Evolutionary conservation across 306 rosid species (phyloP).

Genomic region (Begonia masoniana): DNA sequence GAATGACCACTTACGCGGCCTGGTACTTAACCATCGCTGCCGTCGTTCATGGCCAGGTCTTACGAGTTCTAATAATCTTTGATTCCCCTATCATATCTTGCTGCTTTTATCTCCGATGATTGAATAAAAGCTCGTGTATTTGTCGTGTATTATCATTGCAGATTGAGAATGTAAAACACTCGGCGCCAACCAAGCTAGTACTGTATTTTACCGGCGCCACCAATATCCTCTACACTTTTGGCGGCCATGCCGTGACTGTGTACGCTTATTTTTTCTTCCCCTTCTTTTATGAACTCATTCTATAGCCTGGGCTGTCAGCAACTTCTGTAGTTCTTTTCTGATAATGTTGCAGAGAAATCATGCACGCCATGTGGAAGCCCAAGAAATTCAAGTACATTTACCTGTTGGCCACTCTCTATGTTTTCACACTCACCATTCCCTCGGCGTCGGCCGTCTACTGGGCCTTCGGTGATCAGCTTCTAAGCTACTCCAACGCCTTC

Average conservation of each 20-base stretch:
- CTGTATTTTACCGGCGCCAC: constrained; percentile 98
- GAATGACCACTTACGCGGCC: constrained; percentile 97
- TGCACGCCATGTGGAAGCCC: constrained; percentile 99
- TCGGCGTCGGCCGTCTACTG: constrained; percentile 84
- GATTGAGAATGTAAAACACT: constrained; percentile 56
- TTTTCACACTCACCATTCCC: constrained; percentile 80
- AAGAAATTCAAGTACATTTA: constrained; percentile 92
- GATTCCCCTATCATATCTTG: background rate
- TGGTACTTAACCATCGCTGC: constrained; percentile 82
- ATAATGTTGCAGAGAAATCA: constrained; percentile 61
- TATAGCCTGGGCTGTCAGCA: constrained; percentile 13
- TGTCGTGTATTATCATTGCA: constrained; percentile 7
- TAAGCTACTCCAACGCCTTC: constrained; percentile 81
- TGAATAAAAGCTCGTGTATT: background rate
- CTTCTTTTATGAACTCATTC: background rate
- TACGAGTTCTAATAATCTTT: background rate
- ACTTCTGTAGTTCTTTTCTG: constrained; percentile 40
- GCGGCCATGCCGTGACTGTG: constrained; percentile 99
- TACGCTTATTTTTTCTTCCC: constrained; percentile 17
- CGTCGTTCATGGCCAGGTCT: constrained; percentile 71
- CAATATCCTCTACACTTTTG: constrained; percentile 91
- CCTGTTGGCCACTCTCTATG: constrained; percentile 71
- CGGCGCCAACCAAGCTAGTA: constrained; percentile 64
- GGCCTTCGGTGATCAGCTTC: constrained; percentile 91
- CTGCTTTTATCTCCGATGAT: background rate